Conservation (phyloP, 139 green algal genomes). For the Pedinophyceae sp. region DNA sequence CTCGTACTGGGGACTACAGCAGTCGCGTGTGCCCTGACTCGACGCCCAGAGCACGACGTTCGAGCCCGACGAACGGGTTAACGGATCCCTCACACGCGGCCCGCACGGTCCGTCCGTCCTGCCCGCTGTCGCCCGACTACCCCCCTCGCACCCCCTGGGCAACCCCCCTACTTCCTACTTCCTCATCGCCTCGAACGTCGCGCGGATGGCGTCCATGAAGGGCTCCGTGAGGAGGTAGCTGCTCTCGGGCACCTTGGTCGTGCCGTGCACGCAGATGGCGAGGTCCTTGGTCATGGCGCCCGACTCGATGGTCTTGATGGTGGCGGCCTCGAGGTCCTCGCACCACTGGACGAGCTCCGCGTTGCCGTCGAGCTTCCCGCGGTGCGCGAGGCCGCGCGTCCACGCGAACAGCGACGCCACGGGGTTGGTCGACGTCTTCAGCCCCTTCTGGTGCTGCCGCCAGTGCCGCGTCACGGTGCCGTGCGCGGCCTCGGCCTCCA, state of each 20-base stretch:
- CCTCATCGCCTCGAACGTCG: constrained; percentile 21
- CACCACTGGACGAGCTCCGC: constrained; percentile 51
- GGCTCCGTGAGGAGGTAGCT: constrained; percentile 81
- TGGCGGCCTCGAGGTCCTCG: constrained; percentile 58
- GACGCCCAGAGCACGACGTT: too few species aligned
- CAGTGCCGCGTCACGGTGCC: constrained; percentile 75
- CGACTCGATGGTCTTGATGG: constrained; percentile 72
- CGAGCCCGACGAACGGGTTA: too few species aligned
- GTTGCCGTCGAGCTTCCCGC: constrained; percentile 85
- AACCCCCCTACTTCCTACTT: too few species aligned
- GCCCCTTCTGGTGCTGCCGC: constrained; percentile 88
- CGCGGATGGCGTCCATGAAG: constrained; percentile 79
- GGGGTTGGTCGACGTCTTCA: constrained; percentile 84
- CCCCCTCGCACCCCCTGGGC: too few species aligned
- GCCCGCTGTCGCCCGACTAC: too few species aligned
- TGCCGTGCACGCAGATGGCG: constrained; percentile 71
- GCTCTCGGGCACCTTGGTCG: constrained; percentile 35
- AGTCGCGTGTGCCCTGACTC: too few species aligned
- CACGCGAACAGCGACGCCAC: constrained; percentile 79
- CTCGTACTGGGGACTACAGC: too few species aligned
- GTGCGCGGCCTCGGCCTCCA: constrained; percentile 90
- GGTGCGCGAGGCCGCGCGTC: constrained; percentile 77
- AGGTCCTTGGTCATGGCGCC: constrained; percentile 89
- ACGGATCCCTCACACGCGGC: too few species aligned
- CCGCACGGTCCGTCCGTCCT: too few species aligned